These are phyloP conservation scores for Saccharomycopsis sp. DNA, from an alignment of 805 yeast genomes.

Conservation along the genomic window DNA sequence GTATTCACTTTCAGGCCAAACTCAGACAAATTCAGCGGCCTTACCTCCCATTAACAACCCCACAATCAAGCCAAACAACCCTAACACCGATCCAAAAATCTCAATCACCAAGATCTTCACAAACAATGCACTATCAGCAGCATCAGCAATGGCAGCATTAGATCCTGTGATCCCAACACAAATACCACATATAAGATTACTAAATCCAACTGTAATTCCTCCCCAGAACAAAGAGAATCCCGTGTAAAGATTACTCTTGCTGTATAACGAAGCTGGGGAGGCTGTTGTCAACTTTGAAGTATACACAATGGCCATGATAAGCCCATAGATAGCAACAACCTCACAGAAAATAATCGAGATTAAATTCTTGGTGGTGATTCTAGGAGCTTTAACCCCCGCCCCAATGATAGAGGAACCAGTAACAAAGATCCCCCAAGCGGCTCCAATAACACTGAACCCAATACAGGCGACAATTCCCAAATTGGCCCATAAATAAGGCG, in stretches of 20 bases:
- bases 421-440: conserved; percentile 98
- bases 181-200: conserved; percentile 92
- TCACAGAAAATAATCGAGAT: conserved; percentile 97
- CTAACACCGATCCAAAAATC: conserved; percentile 94
- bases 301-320: conserved; percentile 95
- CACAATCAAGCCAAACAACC: conserved; percentile 92
- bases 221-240: conserved; percentile 98
- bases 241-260: conserved; percentile 86
- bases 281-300: conserved; percentile 76
- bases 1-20: neutral
- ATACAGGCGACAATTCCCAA: conserved; percentile 87
- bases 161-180: conserved; percentile 97
- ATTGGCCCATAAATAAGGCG: conserved; percentile 97
- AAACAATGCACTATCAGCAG: conserved; percentile 91
- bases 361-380: conserved; percentile 94
- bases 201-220: conserved; percentile 89
- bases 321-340: conserved; percentile 97
- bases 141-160: conserved; percentile 97
- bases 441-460: conserved; percentile 92
- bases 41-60: conserved; percentile 96
- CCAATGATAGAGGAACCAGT: conserved; percentile 94
- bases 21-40: conserved; percentile 53
- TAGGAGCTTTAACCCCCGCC: conserved; percentile 96
- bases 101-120: conserved; percentile 95
- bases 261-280: conserved; percentile 49